These are phyloP conservation scores for Rhodamnia rubescens DNA, from an alignment of 345 rosid species.

Conservation along the genomic window DNA sequence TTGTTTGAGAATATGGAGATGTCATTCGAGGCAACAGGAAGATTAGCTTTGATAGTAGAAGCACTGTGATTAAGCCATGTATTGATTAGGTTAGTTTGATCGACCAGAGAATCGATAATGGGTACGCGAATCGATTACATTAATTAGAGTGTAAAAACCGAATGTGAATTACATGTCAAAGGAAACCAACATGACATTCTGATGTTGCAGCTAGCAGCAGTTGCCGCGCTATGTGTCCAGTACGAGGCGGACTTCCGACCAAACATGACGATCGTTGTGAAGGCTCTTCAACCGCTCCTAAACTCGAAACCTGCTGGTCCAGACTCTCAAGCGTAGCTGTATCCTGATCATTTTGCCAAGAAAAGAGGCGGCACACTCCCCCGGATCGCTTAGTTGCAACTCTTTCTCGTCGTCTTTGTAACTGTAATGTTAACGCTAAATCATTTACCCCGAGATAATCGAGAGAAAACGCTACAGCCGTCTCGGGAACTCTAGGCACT, in stretches of 20 bases:
- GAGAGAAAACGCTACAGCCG: not conserved
- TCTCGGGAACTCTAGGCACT: not conserved
- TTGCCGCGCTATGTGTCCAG: conserved; percentile 96
- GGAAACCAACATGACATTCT: not conserved
- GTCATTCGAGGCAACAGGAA: not conserved
- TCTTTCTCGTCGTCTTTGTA: not conserved
- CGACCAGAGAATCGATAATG: not conserved
- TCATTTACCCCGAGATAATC: not conserved
- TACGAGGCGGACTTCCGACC: conserved; percentile 96
- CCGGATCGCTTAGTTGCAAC: not conserved
- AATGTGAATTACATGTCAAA: not conserved
- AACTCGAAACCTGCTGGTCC: conserved; percentile 61
- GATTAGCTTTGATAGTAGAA: not conserved
- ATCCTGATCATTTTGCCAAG: not conserved
- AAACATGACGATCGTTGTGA: conserved; percentile 95
- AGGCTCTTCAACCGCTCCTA: conserved; percentile 94
- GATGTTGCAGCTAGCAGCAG: conserved; percentile 78
- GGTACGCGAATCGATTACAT: not conserved
- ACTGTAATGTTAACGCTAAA: not conserved
- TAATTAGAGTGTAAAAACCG: not conserved
- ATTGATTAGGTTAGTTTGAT: not conserved
- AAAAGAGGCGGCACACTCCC: not conserved
- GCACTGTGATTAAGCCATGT: not conserved
- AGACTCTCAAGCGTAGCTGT: conserved; percentile 10
- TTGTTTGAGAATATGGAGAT: not conserved